Percentiles rank a stretch among this genome's conserved stretches.
Conservation (phyloP, 331 rosid genomes). For the Quercus phellos region DNA sequence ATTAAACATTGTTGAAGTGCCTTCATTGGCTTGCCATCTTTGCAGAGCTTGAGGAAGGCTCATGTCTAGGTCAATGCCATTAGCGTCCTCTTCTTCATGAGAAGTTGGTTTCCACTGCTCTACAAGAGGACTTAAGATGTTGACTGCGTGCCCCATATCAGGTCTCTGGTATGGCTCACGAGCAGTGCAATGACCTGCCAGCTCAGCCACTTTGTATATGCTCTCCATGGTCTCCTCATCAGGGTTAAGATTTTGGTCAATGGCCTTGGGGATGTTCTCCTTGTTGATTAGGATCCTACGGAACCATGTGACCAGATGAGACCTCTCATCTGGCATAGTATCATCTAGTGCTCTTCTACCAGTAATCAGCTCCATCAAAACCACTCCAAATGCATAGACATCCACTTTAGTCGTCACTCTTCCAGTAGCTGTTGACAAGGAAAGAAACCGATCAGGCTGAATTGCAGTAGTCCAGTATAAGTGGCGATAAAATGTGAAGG, state of each 20-base stretch:
- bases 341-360: constrained; percentile 77
- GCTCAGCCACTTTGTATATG: constrained; percentile 71
- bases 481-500: no score
- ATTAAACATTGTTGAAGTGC: constrained; percentile 61
- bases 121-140: constrained; percentile 66
- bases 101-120: constrained; percentile 69
- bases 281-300: constrained; percentile 65
- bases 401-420: constrained; percentile 84
- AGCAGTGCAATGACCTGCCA: constrained; percentile 78
- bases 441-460: not conserved
- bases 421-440: constrained; percentile 59
- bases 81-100: constrained; percentile 58
- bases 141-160: constrained; percentile 83
- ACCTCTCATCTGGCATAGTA: constrained; percentile 62
- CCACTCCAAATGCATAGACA: constrained; percentile 79
- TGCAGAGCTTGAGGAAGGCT: constrained; percentile 70
- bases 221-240: constrained; percentile 79
- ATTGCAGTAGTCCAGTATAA: not conserved
- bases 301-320: constrained; percentile 81
- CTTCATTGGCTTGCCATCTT: constrained; percentile 88
- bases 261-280: constrained; percentile 67
- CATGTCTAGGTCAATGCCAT: constrained; percentile 64
- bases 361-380: constrained; percentile 65
- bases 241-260: constrained; percentile 53
- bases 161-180: constrained; percentile 83